These are phyloP conservation scores for Mycocentrospora acerina DNA, from an alignment of 2,329 filamentous ascomycete genomes.

Conservation along the genomic window DNA sequence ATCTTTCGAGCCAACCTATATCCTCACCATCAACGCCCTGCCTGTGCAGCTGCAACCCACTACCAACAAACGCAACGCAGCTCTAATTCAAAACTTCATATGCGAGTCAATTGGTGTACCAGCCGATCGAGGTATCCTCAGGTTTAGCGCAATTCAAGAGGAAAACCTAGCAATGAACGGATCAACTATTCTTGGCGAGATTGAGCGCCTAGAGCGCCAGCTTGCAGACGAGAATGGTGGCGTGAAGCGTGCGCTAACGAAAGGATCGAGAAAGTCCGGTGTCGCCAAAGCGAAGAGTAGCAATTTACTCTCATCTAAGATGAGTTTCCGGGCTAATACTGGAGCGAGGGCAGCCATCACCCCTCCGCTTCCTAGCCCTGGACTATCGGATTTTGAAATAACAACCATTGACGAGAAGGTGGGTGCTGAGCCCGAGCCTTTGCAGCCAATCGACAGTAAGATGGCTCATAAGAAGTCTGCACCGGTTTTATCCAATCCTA, in stretches of 20 bases:
- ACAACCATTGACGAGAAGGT: constrained; percentile 34
- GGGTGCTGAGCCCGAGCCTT: constrained; percentile 12
- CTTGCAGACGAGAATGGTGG: constrained; percentile 45
- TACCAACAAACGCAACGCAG: constrained; percentile 78
- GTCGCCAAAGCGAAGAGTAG: constrained; percentile 41
- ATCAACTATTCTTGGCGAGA: constrained; percentile 67
- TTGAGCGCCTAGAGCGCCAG: constrained; percentile 59
- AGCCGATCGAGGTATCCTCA: constrained; percentile 68
- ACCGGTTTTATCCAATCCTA: constrained; percentile 20
- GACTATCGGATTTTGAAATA: constrained; percentile 39
- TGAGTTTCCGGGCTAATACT: constrained; percentile 28
- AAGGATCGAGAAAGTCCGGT: constrained; percentile 36
- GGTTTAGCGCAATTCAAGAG: constrained; percentile 69
- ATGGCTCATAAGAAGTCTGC: constrained; percentile 26
- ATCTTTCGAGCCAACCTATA: constrained; percentile 77
- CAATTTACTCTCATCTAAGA: constrained; percentile 37
- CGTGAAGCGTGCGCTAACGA: constrained; percentile 45
- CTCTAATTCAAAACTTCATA: constrained; percentile 75
- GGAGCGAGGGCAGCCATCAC: constrained; percentile 28
- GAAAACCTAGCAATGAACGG: constrained; percentile 72
- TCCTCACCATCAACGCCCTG: constrained; percentile 71
- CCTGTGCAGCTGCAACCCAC: constrained; percentile 68
- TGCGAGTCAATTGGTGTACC: constrained; percentile 68
- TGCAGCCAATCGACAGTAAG: constrained; percentile 22
- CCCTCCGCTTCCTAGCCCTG: constrained; percentile 37